Evolutionary conservation across 306 rosid species (phyloP), one percentile per base, ranked within the genome.

Genomic region (Vicia sativa): DNA sequence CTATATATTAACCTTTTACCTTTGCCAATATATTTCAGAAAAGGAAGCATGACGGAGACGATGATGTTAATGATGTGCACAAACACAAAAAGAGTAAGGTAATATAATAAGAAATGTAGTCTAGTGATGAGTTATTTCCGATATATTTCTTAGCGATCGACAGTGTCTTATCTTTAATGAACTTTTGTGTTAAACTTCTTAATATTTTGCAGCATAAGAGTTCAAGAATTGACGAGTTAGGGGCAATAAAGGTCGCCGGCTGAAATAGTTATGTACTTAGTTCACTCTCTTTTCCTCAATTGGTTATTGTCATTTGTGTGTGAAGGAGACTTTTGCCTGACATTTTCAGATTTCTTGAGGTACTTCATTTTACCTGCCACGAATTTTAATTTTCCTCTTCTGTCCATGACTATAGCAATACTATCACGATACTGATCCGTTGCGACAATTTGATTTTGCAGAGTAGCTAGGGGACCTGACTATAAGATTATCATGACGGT

Each of bases 1-100:
- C 14, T 63, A 31, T 70, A 16, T 37, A 25, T 70, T 53, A 58
- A 58, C 67, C 9, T 26, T 48, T 43, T 25, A 43, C 23, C 34
- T 68, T 16, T 19, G 31, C 63, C 52, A 38, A 28, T 82, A 19
- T 74, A 63, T 86, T 76, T 44, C 95, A 93, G 99, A 93, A 93
- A 83, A 80, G 99, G 87, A 90, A 90, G 93, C 99, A 95, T 48
- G 97, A 90, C 58, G 99, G 97, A 50, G 99, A 95, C 69, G 97
- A 90, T 74, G 97, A 90, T 65, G 73, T 81, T 65, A 85, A 81
- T 66, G 95, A 95, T 72, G 79, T 87, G 75, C 95, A 95, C 87
- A 89, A 88, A 64, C 99, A 90, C 88, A 95, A 90, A 84, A 95
- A 89, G 84, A 95, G 95, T 77, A 95, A 95, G 99, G 99, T 93